Base-by-base conservation (phyloP, 768 basidiomycete genomes). In the Hericium rajendrae region DNA sequence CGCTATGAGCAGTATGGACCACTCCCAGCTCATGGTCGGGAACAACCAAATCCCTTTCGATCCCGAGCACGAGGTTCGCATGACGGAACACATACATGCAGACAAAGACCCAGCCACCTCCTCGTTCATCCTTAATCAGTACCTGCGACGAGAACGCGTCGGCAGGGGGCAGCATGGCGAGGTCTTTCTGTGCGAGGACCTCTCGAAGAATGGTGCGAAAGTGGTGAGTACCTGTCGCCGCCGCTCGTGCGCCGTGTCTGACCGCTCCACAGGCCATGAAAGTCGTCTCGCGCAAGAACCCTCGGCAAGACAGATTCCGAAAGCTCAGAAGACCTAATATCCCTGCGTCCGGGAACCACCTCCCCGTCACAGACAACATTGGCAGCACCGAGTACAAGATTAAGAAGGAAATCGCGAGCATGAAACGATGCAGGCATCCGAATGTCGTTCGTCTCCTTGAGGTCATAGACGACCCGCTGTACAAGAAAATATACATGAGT, bases 401-500 rank as follows among this genome's bases (percentile, higher is more conserved):
- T 60, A 79, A 84, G 63, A 86, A 85, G 70, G 95, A 98, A 73
- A 94, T 98, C 58, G 97, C 97, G 2, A 94, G 98, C 70, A 97
- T 99, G 91, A 98, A 97, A 76, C 94, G 97, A 68, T 87, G 91
- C 65, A 76, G 85, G 50, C 93, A 97, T 67, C 86, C 88, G 0
- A 86, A 97, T 68, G 85, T 97, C 58, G 93, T 97, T 11, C 78
- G 86, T 60, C 78, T 99, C 57, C 83, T 84, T 64, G 94, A 97
- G 70, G 93, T 97, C 67, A 94, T 99, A 60, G 94, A 98, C 70
- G 97, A 97, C 71, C 81, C 84, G 46, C 79, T 87, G 61, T 81
- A 82, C 52, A 86, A 90, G 65, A 89, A 88, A 72, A 88, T 99
- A 46, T 97, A 91, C 72, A 89, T 99, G 80, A 87, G 94, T 95